Evolutionary conservation across 495 filamentous ascomycete genomes (phyloP).

Genomic region (Clavariopsis aquatica): DNA sequence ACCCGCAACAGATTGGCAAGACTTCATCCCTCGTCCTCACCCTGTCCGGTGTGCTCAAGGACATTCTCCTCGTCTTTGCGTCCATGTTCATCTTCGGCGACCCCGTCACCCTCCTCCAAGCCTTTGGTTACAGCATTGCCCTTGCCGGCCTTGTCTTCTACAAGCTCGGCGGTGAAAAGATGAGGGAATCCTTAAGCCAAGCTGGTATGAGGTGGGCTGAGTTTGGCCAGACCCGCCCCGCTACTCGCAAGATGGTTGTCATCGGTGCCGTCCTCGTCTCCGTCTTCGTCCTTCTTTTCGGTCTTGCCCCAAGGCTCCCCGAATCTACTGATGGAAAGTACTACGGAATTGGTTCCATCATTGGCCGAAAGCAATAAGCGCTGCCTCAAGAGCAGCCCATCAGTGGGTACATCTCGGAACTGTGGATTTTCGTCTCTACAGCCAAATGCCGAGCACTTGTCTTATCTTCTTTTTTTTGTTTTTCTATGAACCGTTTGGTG

Average conservation of each 20-base stretch:
- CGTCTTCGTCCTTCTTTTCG: conserved; percentile 69
- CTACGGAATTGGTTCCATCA: conserved; percentile 18
- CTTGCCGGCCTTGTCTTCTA: conserved; percentile 92
- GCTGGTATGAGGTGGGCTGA: conserved; percentile 77
- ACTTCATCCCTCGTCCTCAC: conserved; percentile 96
- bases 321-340: conserved; percentile 24
- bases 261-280: conserved; percentile 61
- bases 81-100: conserved; percentile 91
- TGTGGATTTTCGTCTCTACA: background rate
- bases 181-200: conserved; percentile 75
- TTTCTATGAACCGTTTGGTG: conserved; percentile 20
- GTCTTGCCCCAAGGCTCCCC: conserved; percentile 44
- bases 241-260: conserved; percentile 72
- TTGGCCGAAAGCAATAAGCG: conserved; percentile 22
- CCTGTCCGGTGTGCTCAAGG: conserved; percentile 96
- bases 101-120: conserved; percentile 76
- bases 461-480: conserved; percentile 24
- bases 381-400: background rate
- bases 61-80: conserved; percentile 87
- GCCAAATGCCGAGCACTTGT: background rate
- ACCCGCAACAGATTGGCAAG: conserved; percentile 76
- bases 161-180: conserved; percentile 85
- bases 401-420: background rate
- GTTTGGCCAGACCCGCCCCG: conserved; percentile 74
- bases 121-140: conserved; percentile 93